phyloP scores from a whole-genome alignment of 495 filamentous ascomycete genomes.

The Thozetella sp. region DNA sequence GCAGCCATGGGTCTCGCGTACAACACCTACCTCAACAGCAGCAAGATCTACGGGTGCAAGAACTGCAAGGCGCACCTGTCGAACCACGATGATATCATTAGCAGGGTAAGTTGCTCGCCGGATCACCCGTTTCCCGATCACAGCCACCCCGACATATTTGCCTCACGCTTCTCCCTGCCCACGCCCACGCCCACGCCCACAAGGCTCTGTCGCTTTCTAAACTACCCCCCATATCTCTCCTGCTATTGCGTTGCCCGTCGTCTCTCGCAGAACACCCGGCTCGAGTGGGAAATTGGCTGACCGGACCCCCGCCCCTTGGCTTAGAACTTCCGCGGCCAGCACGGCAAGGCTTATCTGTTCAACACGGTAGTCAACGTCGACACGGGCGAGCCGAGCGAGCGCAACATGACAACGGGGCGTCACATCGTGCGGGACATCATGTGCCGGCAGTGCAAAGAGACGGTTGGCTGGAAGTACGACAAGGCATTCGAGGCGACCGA shows the following conservation, averaged over 20 bases:
- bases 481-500: constrained; percentile 89
- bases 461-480: constrained; percentile 99
- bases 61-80: constrained; percentile 93
- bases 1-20: constrained; percentile 87
- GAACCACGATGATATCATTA: constrained; percentile 95
- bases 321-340: constrained; percentile 98
- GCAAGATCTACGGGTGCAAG: constrained; percentile 94
- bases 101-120: constrained; percentile 62
- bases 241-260: too few species aligned
- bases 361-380: constrained; percentile 89
- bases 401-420: constrained; percentile 97
- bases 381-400: constrained; percentile 78
- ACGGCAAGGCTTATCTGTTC: constrained; percentile 98
- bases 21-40: constrained; percentile 90
- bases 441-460: constrained; percentile 86
- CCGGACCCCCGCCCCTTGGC: too few species aligned
- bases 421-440: constrained; percentile 92
- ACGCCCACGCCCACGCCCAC: neutral
- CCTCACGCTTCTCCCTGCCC: constrained; percentile 4
- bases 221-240: too few species aligned
- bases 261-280: too few species aligned
- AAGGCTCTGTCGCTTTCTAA: too few species aligned
- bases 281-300: too few species aligned
- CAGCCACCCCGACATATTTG: constrained; percentile 4
- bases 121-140: constrained; percentile 7